Conservation (phyloP, 2,329 filamentous ascomycete species). For the Aspergillus fischeri region DNA sequence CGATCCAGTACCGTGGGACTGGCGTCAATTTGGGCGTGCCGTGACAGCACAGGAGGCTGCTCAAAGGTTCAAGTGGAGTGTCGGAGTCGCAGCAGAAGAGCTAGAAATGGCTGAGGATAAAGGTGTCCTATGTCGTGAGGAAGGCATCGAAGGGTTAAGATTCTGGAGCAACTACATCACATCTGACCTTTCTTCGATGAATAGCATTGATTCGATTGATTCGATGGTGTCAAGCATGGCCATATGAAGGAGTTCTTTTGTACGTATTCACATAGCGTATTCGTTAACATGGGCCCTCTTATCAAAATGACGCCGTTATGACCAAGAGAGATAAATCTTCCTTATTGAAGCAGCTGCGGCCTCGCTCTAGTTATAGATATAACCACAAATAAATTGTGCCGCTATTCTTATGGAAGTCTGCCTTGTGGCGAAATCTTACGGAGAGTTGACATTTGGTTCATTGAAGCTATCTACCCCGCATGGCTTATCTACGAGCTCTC, state of each 20-base stretch:
- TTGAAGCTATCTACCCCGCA: not conserved
- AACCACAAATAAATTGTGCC: not conserved
- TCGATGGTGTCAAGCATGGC: not conserved
- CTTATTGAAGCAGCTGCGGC: not conserved
- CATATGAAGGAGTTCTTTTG: not conserved
- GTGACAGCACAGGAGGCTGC: slow-evolving; percentile 87
- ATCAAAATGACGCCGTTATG: not conserved
- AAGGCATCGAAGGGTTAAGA: slow-evolving; percentile 81
- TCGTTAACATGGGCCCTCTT: not conserved
- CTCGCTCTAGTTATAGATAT: not conserved
- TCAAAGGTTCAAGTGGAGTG: slow-evolving; percentile 91
- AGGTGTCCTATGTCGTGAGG: slow-evolving; percentile 83
- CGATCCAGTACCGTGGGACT: slow-evolving; percentile 68
- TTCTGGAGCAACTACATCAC: slow-evolving; percentile 79
- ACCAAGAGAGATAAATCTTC: not conserved
- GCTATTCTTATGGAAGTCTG: not conserved
- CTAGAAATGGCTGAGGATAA: slow-evolving; percentile 95
- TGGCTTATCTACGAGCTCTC: not conserved
- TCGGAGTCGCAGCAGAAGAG: slow-evolving; percentile 92
- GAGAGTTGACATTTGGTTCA: not conserved
- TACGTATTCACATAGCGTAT: not conserved
- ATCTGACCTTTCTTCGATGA: not conserved
- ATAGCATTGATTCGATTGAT: not conserved
- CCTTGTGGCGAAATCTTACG: not conserved
- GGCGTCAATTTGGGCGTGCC: slow-evolving; percentile 72